These are phyloP conservation scores for Suillus decipiens DNA, from an alignment of 768 basidiomycete species.

Conservation along the genomic window DNA sequence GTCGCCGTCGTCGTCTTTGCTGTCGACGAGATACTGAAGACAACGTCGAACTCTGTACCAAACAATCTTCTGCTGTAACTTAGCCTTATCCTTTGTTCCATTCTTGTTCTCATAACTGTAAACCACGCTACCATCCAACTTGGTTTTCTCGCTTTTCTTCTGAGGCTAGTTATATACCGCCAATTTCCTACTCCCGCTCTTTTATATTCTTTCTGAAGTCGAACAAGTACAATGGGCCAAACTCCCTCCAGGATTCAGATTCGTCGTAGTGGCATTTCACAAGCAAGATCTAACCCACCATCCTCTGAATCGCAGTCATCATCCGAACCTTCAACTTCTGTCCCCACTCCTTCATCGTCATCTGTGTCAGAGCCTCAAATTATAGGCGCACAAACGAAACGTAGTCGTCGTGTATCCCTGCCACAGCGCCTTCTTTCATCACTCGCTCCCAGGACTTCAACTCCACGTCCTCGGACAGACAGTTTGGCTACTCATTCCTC, in stretches of 20 bases:
- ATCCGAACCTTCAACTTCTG: background rate
- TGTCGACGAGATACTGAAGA: background rate
- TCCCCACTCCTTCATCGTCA: conserved; percentile 5
- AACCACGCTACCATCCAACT: conserved; percentile 8
- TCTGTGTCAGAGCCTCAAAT: background rate
- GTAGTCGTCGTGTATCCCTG: conserved; percentile 25
- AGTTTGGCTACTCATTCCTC: conserved; percentile 7
- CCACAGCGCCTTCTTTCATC: conserved; percentile 38
- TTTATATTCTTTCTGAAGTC: conserved; percentile 1
- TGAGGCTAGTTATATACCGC: conserved; percentile 1
- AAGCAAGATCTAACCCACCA: conserved; percentile 9
- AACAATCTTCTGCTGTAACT: conserved; percentile 3
- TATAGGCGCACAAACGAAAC: conserved; percentile 6
- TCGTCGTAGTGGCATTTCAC: conserved; percentile 15
- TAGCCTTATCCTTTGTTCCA: conserved; percentile 4
- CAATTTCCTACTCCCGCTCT: conserved; percentile 4
- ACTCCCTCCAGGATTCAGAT: conserved; percentile 27
- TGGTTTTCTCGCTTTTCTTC: conserved; percentile 10
- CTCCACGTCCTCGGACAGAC: conserved; percentile 17
- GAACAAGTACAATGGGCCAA: conserved; percentile 29
- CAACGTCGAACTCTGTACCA: conserved; percentile 6
- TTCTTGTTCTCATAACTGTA: conserved; percentile 9
- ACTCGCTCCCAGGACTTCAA: conserved; percentile 20
- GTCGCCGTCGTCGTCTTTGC: background rate
- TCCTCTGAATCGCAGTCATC: conserved; percentile 16